phyloP scores from a whole-genome alignment of 345 rosid genomes.

The Turritis glabra region DNA sequence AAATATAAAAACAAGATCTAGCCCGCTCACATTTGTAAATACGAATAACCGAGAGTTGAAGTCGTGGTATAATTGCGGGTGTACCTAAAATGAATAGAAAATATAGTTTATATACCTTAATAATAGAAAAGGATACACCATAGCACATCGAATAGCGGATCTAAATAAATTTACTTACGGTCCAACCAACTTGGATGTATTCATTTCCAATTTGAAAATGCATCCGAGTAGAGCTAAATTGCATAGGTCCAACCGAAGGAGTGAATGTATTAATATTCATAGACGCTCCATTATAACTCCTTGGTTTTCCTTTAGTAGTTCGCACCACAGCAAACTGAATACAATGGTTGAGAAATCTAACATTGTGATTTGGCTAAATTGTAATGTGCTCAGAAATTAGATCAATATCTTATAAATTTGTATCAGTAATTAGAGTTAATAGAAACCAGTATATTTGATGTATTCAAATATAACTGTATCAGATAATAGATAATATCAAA shows the following conservation, averaged over 20 bases:
- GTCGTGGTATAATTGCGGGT: neutral
- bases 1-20: neutral
- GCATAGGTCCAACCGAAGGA: neutral
- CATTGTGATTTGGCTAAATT: neutral
- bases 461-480: neutral
- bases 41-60: neutral
- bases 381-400: neutral
- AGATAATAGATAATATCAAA: neutral
- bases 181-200: constrained; percentile 4
- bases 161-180: neutral
- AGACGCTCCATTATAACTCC: neutral
- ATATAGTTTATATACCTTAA: neutral
- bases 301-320: neutral
- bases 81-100: neutral
- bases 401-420: neutral
- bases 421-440: neutral
- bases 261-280: neutral
- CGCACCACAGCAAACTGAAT: neutral
- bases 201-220: neutral
- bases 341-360: neutral
- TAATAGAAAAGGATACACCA: neutral
- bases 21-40: neutral
- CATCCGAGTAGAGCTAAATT: neutral
- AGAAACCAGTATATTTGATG: neutral
- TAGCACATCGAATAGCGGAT: neutral